Evolutionary conservation across 2,329 filamentous ascomycete species (phyloP), one percentile per base, ranked within the genome.

Genomic region (Apiospora aurea): DNA sequence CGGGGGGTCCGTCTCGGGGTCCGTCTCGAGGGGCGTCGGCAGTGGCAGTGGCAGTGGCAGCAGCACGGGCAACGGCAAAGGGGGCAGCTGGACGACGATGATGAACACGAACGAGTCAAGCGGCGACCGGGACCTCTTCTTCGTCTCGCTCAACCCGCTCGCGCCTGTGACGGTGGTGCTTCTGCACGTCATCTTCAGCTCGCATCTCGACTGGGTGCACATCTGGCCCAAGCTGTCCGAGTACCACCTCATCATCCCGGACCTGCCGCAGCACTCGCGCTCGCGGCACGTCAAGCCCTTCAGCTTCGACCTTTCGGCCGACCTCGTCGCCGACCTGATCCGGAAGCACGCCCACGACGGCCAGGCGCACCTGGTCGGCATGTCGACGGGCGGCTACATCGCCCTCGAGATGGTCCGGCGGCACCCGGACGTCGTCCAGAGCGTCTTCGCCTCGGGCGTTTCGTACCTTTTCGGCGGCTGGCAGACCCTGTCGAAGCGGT

Each of bases 341-440:
- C 78, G 76, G 13, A 71, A 73, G 4, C 77, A 81, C 71, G 83
- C 82, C 14, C 80, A 83, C 64, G 75, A 77, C 69, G 77, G 79
- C 7, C 74, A 74, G 2, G 83, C 83, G 4, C 83, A 85, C 73
- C 64, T 85, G 43, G 81, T 83, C 44, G 83, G 83, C 3, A 64
- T 85, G 29, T 85, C 83, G 2, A 81, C 82, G 70, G 83, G 83
- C 14, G 83, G 82, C 1, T 85, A 79, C 71, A 72, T 83, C 1
- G 76, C 77, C 44, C 75, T 81, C 72, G 77, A 79, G n/a, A 73
- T 84, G 6, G 78, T 79, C 41, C 75, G 75, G 47, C 75, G 78
- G 24, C 76, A 82, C 69, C 82, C 83, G 0, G 79, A 80, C 16
- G 75, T 84, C 7, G 81, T 83, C 18, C 70, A 74, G 38, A 80